Evolutionary conservation across 2,329 filamentous ascomycete species (phyloP).

Genomic region (Sporothrix globosa): DNA sequence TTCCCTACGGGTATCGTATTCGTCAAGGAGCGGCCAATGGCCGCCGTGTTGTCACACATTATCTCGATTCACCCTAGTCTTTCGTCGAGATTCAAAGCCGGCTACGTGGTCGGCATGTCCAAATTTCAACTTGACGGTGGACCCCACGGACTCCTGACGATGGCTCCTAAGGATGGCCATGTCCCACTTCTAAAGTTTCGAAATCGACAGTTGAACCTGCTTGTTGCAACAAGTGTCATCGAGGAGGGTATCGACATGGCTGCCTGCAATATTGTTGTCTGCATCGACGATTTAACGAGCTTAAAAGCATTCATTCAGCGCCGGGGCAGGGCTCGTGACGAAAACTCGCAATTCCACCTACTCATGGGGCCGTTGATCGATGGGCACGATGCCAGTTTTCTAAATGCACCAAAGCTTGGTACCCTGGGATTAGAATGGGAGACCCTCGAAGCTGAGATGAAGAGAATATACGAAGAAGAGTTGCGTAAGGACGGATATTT

Average conservation of each 20-base stretch:
- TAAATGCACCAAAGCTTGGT: not conserved
- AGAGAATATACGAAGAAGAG: constrained; percentile 67
- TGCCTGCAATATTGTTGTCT: constrained; percentile 64
- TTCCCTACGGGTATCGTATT: constrained; percentile 66
- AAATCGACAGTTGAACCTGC: constrained; percentile 57
- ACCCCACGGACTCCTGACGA: constrained; percentile 40
- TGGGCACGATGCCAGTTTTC: not conserved
- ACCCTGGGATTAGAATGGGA: constrained; percentile 57
- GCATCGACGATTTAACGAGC: constrained; percentile 58
- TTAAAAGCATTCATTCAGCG: constrained; percentile 64
- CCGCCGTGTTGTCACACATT: constrained; percentile 62
- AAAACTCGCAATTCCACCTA: constrained; percentile 55
- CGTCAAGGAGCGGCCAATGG: constrained; percentile 64
- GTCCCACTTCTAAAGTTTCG: constrained; percentile 56
- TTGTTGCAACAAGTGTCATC: constrained; percentile 66
- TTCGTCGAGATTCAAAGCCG: constrained; percentile 53
- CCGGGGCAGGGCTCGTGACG: constrained; percentile 57
- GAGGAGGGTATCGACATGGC: constrained; percentile 71
- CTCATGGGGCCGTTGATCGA: constrained; percentile 42
- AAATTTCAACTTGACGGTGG: not conserved
- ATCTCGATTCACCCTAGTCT: constrained; percentile 57
- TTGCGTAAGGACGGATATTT: constrained; percentile 54
- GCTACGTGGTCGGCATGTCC: constrained; percentile 56
- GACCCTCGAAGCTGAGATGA: constrained; percentile 72
- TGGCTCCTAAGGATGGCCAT: constrained; percentile 41